Base-by-base conservation (phyloP, 176 grass and related monocot species). In the Paspalum notatum region DNA sequence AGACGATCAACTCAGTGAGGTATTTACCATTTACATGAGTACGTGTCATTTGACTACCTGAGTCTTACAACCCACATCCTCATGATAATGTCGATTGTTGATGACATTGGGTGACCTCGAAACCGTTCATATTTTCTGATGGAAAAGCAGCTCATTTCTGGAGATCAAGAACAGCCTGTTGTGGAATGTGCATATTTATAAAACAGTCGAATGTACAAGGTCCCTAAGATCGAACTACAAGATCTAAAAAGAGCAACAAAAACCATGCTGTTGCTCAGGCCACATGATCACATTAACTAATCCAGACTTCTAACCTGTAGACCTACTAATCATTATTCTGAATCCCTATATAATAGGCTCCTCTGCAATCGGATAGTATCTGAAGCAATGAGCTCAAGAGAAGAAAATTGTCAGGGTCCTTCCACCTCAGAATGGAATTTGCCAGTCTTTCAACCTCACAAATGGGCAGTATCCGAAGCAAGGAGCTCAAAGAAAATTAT, bases 391-490 rank as follows among this genome's bases (percentile, higher is more conserved):
- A 56, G 54, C n/a, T 24, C 56, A 59, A 59, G 21, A 12, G 32
- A 56, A 21, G 18, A 20, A 56, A 6, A 65, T 43, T 64, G 40
- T 52, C 21, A 66, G 60, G 16, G 4, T 83, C 39, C 21, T 37
- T 22, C 32, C 32, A 32, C 32, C 3, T 32, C 32, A 32, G 32
- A 32, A 32, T 32, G 32, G 32, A 32, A 32, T 32, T 32, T 32
- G 32, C 32, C 32, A 32, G 32, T 32, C 32, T 32, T 32, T 32
- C 56, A 74, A 83, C 60, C 14, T 51, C 20, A 45, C 12, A 24
- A 58, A 21, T 77, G 18, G 37, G 46, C 64, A 62, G 67, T 37
- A 66, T 59, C 42, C 49, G 13, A 71, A 68, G 52, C 26, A 77
- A 26, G 9, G 12, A 57, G 55, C 64, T 26, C 42, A 7, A 8